Conservation (phyloP, 495 filamentous ascomycete species). For the Lichenothelia convexa region DNA sequence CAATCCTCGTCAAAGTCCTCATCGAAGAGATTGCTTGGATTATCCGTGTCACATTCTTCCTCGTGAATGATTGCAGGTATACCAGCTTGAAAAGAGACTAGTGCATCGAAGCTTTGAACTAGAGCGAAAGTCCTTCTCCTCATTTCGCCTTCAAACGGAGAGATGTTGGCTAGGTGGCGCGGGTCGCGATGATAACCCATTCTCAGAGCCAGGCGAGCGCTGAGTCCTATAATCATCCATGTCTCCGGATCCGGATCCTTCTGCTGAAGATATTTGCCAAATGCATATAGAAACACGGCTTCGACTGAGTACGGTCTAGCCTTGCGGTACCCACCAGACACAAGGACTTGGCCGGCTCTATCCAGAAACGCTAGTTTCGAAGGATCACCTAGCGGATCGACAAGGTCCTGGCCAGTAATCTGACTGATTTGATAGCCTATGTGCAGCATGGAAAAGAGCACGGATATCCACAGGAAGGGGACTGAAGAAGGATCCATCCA, state of each 20-base stretch:
- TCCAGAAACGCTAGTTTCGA: background rate
- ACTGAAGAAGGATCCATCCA: too few species aligned
- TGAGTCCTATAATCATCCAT: constrained; percentile 61
- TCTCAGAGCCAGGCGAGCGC: constrained; percentile 71
- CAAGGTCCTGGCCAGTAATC: too few species aligned
- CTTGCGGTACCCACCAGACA: too few species aligned
- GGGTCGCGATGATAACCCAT: constrained; percentile 95
- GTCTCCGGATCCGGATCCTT: too few species aligned
- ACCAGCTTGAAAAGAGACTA: constrained; percentile 83
- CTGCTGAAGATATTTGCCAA: background rate
- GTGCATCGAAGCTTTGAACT: constrained; percentile 59
- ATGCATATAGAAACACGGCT: constrained; percentile 1
- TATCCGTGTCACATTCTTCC: constrained; percentile 64
- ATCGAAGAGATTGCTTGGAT: constrained; percentile 81
- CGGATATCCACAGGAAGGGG: too few species aligned
- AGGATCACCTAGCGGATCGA: constrained; percentile 3
- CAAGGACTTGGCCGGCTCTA: background rate
- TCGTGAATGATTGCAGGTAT: constrained; percentile 72
- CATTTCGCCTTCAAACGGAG: constrained; percentile 83
- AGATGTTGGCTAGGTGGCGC: constrained; percentile 62
- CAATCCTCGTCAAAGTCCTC: constrained; percentile 76
- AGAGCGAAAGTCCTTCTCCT: constrained; percentile 75
- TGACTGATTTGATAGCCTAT: too few species aligned
- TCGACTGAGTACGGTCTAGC: constrained; percentile 2
- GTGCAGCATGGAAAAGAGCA: too few species aligned